A percentile compares a stretch with the other conserved stretches of the same genome.
These are phyloP conservation scores for Saccharomyces kudriavzevii DNA, from an alignment of 805 yeast genomes.

Conservation along the genomic window DNA sequence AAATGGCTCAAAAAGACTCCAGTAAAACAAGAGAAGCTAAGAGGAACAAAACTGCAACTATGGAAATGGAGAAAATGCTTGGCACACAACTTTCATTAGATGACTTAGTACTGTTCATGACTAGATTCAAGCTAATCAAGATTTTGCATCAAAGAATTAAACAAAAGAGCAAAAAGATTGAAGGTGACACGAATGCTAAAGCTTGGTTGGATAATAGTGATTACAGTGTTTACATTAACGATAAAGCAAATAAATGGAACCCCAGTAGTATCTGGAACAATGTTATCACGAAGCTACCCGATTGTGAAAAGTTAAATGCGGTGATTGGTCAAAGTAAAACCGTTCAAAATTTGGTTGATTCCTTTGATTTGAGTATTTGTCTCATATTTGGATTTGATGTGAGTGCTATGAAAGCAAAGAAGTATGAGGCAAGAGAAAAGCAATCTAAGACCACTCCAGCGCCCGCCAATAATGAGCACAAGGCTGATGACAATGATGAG, in stretches of 20 bases:
- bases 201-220: neutral
- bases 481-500: constrained; percentile 8
- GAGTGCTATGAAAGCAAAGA: constrained; percentile 9
- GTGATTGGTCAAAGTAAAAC: constrained; percentile 5
- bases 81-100: neutral
- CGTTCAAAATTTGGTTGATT: neutral
- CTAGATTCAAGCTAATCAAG: neutral
- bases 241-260: constrained; percentile 31
- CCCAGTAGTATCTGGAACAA: constrained; percentile 41
- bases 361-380: neutral
- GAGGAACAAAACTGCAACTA: neutral
- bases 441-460: constrained; percentile 5
- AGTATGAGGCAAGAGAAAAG: constrained; percentile 18
- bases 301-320: constrained; percentile 16
- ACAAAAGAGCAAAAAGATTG: neutral
- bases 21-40: neutral
- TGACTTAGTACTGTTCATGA: neutral
- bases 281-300: constrained; percentile 17
- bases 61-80: neutral
- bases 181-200: neutral
- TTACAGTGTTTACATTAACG: constrained; percentile 7
- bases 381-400: neutral
- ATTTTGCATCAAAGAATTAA: neutral
- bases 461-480: constrained; percentile 5
- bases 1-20: neutral